These are phyloP conservation scores for carrot (Daucus carota) DNA, from an alignment of 129 eudicot species.

Conservation along the genomic window DH1_v3.0 NC_030382.2:51927501-51928000, in stretches of 20 bases:
- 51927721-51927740: slow-evolving; percentile 70
- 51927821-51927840: slow-evolving; percentile 75
- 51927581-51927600: slow-evolving; percentile 57
- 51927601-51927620: slow-evolving; percentile 87
- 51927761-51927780: slow-evolving; percentile 87
- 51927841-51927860: slow-evolving; percentile 18
- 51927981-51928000: neutral
- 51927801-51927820: slow-evolving; percentile 92
- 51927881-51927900: slow-evolving; percentile 45
- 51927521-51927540: too few species aligned
- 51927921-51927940: neutral
- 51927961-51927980: too few species aligned
- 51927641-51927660: slow-evolving; percentile 83
- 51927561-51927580: slow-evolving; percentile 82
- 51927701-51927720: slow-evolving; percentile 77
- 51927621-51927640: slow-evolving; percentile 90
- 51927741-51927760: slow-evolving; percentile 99
- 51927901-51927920: slow-evolving; percentile 25
- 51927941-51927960: neutral
- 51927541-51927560: slow-evolving; percentile 88
- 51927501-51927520: too few species aligned
- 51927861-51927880: slow-evolving; percentile 51
- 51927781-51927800: slow-evolving; percentile 83
- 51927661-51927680: slow-evolving; percentile 78
- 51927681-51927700: slow-evolving; percentile 92